phyloP scores from a whole-genome alignment of 768 basidiomycete genomes.

The Russula vinacea region DNA sequence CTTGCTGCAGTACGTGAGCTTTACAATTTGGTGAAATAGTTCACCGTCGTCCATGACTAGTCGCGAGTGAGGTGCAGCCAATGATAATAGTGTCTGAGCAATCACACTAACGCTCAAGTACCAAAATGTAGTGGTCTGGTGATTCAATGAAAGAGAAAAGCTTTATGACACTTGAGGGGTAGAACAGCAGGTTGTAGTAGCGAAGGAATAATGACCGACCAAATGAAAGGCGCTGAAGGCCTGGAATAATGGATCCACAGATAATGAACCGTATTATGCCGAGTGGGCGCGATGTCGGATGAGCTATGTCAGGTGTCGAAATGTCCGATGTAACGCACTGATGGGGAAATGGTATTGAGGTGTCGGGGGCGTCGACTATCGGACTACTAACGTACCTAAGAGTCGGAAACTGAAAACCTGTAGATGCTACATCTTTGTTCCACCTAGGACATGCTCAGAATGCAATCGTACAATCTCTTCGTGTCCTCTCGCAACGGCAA shows the following conservation, averaged over 20 bases:
- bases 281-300: too few species aligned
- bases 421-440: background rate
- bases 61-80: constrained; percentile 7
- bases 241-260: too few species aligned
- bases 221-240: background rate
- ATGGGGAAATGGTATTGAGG: background rate
- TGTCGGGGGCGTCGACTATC: background rate
- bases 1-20: constrained; percentile 97
- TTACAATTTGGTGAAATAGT: constrained; percentile 98
- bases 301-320: too few species aligned
- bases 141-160: constrained; percentile 91
- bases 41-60: constrained; percentile 97
- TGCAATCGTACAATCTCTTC: background rate
- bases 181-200: too few species aligned
- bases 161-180: constrained; percentile 88
- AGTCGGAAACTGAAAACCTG: background rate
- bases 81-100: background rate
- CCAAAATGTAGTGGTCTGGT: constrained; percentile 87
- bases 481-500: background rate
- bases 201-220: background rate
- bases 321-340: too few species aligned
- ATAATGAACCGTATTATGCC: too few species aligned
- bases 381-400: background rate
- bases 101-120: constrained; percentile 73
- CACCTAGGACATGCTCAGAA: background rate